Evolutionary conservation across 768 basidiomycete genomes (phyloP).

Genomic region (Rhodosporidiobolus odoratus): DNA sequence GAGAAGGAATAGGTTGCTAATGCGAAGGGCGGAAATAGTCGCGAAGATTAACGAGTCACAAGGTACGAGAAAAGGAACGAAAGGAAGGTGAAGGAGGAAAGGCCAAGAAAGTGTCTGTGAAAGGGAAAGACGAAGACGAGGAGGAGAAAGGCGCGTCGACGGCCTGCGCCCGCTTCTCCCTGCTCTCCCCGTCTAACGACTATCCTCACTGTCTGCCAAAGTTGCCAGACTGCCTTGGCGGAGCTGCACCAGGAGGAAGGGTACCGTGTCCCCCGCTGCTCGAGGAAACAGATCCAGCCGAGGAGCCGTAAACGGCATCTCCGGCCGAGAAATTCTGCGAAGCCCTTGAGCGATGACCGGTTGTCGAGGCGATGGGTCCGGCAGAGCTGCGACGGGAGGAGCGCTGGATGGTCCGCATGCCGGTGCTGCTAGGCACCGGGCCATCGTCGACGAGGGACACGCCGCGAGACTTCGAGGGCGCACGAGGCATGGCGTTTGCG

Average conservation of each 20-base stretch:
- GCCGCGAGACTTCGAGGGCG: constrained; percentile 52
- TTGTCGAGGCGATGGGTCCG: neutral
- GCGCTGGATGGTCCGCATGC: constrained; percentile 26
- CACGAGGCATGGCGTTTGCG: neutral
- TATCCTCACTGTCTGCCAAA: neutral
- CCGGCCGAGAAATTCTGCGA: neutral
- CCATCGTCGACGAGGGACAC: constrained; percentile 76
- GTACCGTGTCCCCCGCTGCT: constrained; percentile 6
- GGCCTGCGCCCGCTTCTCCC: neutral
- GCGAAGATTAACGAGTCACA: no score
- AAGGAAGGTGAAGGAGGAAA: neutral
- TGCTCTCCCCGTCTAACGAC: neutral
- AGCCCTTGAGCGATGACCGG: neutral
- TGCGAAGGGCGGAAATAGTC: no score
- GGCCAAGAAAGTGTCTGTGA: constrained; percentile 3
- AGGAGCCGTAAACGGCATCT: neutral
- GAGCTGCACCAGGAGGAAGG: constrained; percentile 27
- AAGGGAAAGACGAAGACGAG: neutral
- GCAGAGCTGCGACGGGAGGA: neutral
- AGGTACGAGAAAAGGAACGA: neutral
- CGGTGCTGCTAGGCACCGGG: constrained; percentile 62
- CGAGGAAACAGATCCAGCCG: neutral
- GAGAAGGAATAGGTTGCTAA: no score
- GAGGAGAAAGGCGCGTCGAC: neutral
- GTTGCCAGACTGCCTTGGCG: constrained; percentile 14